Evolutionary conservation across 73 alveolate species (phyloP), one percentile per base, ranked within the genome.

Genomic region (Stentor roeselii): DNA sequence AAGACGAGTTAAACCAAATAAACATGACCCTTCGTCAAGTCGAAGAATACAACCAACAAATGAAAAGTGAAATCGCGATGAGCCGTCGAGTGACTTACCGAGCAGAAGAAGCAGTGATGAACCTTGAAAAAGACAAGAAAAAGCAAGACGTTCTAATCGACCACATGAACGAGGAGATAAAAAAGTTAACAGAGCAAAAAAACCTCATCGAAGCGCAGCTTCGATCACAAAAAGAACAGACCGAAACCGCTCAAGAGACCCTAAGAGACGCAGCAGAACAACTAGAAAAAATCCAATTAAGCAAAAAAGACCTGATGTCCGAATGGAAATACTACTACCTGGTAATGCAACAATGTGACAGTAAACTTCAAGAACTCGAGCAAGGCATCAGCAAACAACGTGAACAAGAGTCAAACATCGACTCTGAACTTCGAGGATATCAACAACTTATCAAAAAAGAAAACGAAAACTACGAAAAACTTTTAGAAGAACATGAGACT

Each of bases 61-160:
- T 97, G 95, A 93, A 95, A 90, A 90, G 98, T 82, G 99, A 97
- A 93, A 97, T 97, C 27, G 93, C 95, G 36, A 88, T 87, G 36
- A 94, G 98, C 3, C 93, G 98, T 83, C 90, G 98, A 35, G 92
- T 97, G 32, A 95, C 98, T 37, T 94, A 97, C 80, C 91, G 96
- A 84, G 98, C 96, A 39, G 99, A 97, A 88, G 99, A 97, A 80
- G 92, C 91, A 89, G 98, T 97, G 50, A 92, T 89, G 4, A 95
- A 90, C 61, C 95, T 95, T 75, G 99, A 97, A 60, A 82, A 89
- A 60, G 87, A 88, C 30, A 93, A 93, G 92, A 93, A 93, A 82
- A 92, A 90, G 83, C 87, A 93, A 78, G 98, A 93, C 89, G 84
- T 91, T 32, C 88, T 93, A 59, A 93, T 93, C 75, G 98, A 93